A percentile compares a stretch with the other conserved stretches of the same genome.
phyloP scores from a whole-genome alignment of 495 filamentous ascomycete species.

The Astrocystis sublimbata region DNA sequence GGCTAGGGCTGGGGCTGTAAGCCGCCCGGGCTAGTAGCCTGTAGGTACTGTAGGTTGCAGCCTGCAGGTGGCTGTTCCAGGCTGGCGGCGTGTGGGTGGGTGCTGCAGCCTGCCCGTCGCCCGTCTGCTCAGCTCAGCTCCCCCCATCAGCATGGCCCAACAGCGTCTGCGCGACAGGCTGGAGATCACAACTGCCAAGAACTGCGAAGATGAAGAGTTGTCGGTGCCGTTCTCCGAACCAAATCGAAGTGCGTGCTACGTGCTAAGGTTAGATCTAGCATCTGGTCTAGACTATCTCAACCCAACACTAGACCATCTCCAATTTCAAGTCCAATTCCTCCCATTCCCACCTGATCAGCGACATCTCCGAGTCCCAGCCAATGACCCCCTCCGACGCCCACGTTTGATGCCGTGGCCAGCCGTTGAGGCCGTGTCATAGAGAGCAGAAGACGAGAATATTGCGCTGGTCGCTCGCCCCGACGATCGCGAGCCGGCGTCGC shows the following conservation, averaged over 20 bases:
- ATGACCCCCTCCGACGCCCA: conserved; percentile 6
- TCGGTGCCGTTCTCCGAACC: conserved; percentile 17
- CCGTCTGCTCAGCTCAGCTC: no score
- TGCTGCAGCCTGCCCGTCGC: conserved; percentile 1
- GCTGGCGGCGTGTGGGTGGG: no score
- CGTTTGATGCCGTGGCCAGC: conserved; percentile 29
- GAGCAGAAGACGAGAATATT: conserved; percentile 22
- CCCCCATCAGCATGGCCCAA: background rate
- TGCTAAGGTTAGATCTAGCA: background rate
- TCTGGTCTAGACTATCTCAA: background rate
- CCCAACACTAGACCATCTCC: background rate
- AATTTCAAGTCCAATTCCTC: background rate
- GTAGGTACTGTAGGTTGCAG: background rate
- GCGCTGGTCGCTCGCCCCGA: conserved; percentile 23
- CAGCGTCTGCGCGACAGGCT: background rate
- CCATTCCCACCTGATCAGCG: background rate
- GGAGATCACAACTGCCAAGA: conserved; percentile 21
- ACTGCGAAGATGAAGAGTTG: conserved; percentile 30
- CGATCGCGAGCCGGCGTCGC: conserved; percentile 17
- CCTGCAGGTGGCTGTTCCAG: no score
- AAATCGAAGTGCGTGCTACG: no score
- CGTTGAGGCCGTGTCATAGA: conserved; percentile 19
- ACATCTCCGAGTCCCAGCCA: background rate
- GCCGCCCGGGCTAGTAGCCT: no score
- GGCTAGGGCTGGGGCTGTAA: no score